These are phyloP conservation scores for Ampelomyces quisqualis DNA, from an alignment of 2,329 filamentous ascomycete genomes.

Conservation along the genomic window DNA sequence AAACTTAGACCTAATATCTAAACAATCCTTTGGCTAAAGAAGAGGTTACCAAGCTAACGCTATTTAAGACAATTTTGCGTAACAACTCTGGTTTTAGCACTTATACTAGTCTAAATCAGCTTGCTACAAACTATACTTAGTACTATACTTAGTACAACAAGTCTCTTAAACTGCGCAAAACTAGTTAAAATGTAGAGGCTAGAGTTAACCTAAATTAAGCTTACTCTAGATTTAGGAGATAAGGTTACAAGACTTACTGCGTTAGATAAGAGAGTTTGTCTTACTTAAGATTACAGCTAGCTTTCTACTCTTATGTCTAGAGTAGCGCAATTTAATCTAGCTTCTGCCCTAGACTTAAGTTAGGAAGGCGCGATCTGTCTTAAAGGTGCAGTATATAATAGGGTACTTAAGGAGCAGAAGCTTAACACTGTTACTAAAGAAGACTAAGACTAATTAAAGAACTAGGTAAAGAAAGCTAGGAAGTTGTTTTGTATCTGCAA, in stretches of 20 bases:
- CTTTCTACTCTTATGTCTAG: slow-evolving; percentile 1
- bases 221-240: background rate
- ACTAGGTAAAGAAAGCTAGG: background rate
- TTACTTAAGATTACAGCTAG: slow-evolving; percentile 1
- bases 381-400: slow-evolving; percentile 1
- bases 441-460: background rate
- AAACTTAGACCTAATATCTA: background rate
- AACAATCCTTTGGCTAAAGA: background rate
- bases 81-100: background rate
- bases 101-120: background rate
- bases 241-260: slow-evolving; percentile 2
- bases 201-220: slow-evolving; percentile 2
- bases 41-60: background rate
- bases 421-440: background rate
- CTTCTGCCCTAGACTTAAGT: slow-evolving; percentile 1
- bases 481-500: slow-evolving; percentile 3
- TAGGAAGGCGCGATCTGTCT: slow-evolving; percentile 2
- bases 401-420: slow-evolving; percentile 2
- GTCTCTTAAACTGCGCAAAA: background rate
- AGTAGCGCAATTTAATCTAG: slow-evolving; percentile 2
- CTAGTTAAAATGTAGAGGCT: background rate
- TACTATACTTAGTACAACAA: background rate
- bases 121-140: background rate
- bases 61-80: background rate
- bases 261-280: slow-evolving; percentile 3